These are phyloP conservation scores for Trifolium fragiferum DNA, from an alignment of 306 rosid species.

Conservation along the genomic window DNA sequence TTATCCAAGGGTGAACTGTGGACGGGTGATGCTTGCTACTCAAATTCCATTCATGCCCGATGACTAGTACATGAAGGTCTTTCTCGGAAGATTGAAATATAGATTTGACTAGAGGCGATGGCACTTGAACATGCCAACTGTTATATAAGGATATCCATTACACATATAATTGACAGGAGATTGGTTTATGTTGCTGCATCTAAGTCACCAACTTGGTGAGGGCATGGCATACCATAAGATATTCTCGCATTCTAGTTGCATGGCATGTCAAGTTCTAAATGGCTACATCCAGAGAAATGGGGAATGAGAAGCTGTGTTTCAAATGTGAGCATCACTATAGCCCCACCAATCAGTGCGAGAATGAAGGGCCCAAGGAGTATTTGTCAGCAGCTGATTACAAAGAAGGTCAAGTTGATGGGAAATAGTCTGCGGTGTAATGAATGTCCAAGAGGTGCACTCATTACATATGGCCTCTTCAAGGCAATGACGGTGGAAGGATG, in stretches of 20 bases:
- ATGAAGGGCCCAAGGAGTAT: neutral
- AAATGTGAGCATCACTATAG: neutral
- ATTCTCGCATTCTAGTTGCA: neutral
- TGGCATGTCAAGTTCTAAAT: slow-evolving; percentile 1
- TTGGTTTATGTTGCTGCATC: neutral
- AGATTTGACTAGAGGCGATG: neutral
- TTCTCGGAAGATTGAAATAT: neutral
- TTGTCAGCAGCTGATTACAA: neutral
- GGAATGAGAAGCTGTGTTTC: neutral
- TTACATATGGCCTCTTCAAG: neutral
- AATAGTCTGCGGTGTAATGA: neutral
- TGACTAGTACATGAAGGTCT: neutral
- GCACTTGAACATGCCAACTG: neutral
- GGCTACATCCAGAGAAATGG: neutral
- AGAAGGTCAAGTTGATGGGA: neutral
- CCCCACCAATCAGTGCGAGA: slow-evolving; percentile 1
- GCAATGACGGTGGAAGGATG: neutral
- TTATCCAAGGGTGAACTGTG: neutral
- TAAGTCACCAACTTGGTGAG: neutral
- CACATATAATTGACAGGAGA: neutral
- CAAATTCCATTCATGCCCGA: neutral
- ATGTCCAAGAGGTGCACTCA: slow-evolving; percentile 4
- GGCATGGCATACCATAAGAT: neutral
- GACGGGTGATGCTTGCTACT: neutral
- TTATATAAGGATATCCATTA: slow-evolving; percentile 1